Conservation (phyloP, 2,329 filamentous ascomycete species). For the Dryadomyces quercivorus region DNA sequence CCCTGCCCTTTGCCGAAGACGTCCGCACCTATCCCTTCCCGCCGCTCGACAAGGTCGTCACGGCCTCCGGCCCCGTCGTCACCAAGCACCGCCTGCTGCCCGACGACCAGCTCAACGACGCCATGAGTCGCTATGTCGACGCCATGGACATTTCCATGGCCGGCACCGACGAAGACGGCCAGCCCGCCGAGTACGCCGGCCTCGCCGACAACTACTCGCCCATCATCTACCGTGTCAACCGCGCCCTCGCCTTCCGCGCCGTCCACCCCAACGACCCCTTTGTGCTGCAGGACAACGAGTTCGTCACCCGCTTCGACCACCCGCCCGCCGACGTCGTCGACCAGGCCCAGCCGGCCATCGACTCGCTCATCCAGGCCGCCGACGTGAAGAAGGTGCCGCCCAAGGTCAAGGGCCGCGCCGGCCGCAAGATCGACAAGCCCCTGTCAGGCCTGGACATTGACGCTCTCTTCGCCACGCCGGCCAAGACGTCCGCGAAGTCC, state of each 20-base stretch:
- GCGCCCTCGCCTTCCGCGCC: slow-evolving; percentile 73
- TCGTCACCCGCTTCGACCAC: slow-evolving; percentile 56
- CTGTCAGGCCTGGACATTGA: slow-evolving; percentile 84
- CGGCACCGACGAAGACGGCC: slow-evolving; percentile 60
- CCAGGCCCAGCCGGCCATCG: slow-evolving; percentile 43
- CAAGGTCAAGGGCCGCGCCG: slow-evolving; percentile 62
- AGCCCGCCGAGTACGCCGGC: slow-evolving; percentile 53
- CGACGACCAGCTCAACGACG: slow-evolving; percentile 55
- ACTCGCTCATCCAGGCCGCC: slow-evolving; percentile 53
- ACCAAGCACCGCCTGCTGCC: slow-evolving; percentile 78
- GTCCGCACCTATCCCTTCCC: slow-evolving; percentile 84
- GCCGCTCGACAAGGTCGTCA: slow-evolving; percentile 75
- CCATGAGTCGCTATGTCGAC: slow-evolving; percentile 89
- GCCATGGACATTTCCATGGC: slow-evolving; percentile 74
- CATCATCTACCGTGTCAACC: slow-evolving; percentile 75
- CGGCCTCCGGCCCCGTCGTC: slow-evolving; percentile 69
- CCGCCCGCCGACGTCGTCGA: slow-evolving; percentile 57
- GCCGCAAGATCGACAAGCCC: slow-evolving; percentile 55
- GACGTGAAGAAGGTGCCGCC: slow-evolving; percentile 83
- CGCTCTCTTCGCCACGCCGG: slow-evolving; percentile 46
- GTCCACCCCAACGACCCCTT: slow-evolving; percentile 56
- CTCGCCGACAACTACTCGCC: slow-evolving; percentile 79
- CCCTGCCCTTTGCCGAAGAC: slow-evolving; percentile 88
- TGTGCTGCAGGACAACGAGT: slow-evolving; percentile 46
- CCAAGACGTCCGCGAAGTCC: slow-evolving; percentile 15